Evolutionary conservation across 805 yeast genomes (phyloP).

Genomic region (Candida nemodendra): DNA sequence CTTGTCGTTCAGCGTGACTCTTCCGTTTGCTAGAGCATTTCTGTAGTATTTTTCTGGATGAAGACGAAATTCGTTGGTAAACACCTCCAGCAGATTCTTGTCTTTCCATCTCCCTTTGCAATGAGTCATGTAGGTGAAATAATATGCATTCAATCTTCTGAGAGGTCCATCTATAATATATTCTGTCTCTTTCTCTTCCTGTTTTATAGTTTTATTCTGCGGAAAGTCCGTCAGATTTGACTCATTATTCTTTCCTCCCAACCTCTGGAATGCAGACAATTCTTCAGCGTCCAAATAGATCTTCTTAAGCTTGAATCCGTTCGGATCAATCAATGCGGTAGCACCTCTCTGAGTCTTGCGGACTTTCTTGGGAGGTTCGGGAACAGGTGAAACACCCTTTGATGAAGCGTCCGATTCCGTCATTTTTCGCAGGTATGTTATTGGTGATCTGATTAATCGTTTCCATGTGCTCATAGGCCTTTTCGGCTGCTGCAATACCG

Average conservation of each 20-base stretch:
- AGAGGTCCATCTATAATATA: constrained; percentile 58
- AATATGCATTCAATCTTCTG: constrained; percentile 80
- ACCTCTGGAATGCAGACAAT: constrained; percentile 40
- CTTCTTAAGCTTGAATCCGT: constrained; percentile 47
- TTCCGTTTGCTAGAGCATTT: constrained; percentile 55
- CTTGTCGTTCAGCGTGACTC: constrained; percentile 68
- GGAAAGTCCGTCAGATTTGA: constrained; percentile 15
- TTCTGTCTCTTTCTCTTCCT: constrained; percentile 59
- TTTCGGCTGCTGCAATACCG: too few species aligned
- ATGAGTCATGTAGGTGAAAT: constrained; percentile 83
- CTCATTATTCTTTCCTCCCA: constrained; percentile 34
- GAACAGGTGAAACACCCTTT: too few species aligned
- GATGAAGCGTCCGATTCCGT: too few species aligned
- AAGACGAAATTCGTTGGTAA: constrained; percentile 82
- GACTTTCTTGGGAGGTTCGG: constrained; percentile 14
- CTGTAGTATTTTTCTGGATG: constrained; percentile 65
- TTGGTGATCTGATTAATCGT: too few species aligned
- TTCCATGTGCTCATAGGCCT: too few species aligned
- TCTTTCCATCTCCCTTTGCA: constrained; percentile 93
- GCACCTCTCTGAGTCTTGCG: constrained; percentile 12
- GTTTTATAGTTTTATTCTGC: constrained; percentile 37
- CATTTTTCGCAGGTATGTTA: too few species aligned
- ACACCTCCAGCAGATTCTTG: constrained; percentile 75
- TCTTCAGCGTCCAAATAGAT: constrained; percentile 44
- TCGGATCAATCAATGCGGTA: constrained; percentile 37